Base-by-base conservation (phyloP, 2,329 filamentous ascomycete species). In the Lecanicillium sp. region DNA sequence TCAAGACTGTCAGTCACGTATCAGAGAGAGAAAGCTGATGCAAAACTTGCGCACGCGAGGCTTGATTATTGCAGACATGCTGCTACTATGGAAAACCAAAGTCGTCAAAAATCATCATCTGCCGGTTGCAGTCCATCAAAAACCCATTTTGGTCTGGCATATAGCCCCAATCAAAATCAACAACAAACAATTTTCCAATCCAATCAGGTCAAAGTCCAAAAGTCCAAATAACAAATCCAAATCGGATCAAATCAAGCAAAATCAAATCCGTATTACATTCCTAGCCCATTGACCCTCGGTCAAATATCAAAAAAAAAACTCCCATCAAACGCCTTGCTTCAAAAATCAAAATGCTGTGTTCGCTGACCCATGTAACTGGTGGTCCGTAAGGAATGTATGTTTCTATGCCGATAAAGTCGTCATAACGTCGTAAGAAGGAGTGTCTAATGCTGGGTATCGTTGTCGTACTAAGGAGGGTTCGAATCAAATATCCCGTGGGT, bases 321-420 rank as follows among this genome's bases (percentile, higher is more conserved):
- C 40, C 49, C 21, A 19, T 41, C n/a, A 36, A 45, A 37, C 48
- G 48, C 42, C 48, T 43, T 45, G 48, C 48, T 45, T 41, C 24
- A 39, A 42, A 19, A 45, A 43, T 42, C 38, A 37, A 45, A 42
- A 48, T 48, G 36, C 35, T 50, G 35, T 39, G 33, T 15, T 50
- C 30, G 48, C 48, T 50, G 42, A 39, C 29, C 48, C 49, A 51
- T 51, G 49, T 51, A 50, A 45, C 42, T 54, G 64, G 63, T 61
- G 60, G 53, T 66, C 61, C 64, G 62, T 66, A 73, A 71, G 68
- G 70, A 73, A 66, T 65, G 69, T 67, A 59, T 67, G 63, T 68
- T 69, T 70, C 63, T 69, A 70, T 70, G 58, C 59, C 58, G 55
- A 61, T 60, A 23, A 50, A 24, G 52, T 61, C 58, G 59, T 69